phyloP scores from a whole-genome alignment of 305 asterid species.

The Fraxinus floribunda region DNA sequence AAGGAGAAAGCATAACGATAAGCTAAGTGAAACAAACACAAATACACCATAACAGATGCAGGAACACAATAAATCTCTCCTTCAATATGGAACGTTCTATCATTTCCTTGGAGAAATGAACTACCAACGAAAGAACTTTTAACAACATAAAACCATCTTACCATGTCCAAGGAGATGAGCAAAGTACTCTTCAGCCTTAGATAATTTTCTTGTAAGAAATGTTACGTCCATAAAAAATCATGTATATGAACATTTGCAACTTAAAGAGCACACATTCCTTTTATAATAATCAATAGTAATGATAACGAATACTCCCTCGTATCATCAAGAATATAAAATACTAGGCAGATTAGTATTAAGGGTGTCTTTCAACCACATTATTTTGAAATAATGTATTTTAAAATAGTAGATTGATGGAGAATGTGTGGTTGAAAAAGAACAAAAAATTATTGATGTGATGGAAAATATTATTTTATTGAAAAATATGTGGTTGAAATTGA shows the following conservation, averaged over 20 bases:
- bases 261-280: background rate
- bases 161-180: constrained; percentile 94
- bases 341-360: background rate
- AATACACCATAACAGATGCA: constrained; percentile 10
- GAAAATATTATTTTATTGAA: too few relatives aligned
- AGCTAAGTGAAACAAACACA: background rate
- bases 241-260: constrained; percentile 84
- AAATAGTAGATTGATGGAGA: too few relatives aligned
- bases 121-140: background rate
- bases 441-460: too few relatives aligned
- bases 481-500: too few relatives aligned
- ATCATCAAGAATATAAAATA: background rate
- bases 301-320: background rate
- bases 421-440: too few relatives aligned
- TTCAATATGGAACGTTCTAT: background rate
- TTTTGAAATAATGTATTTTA: too few relatives aligned
- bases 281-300: background rate
- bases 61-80: constrained; percentile 6
- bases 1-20: background rate
- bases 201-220: constrained; percentile 73
- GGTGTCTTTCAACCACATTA: too few relatives aligned
- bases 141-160: constrained; percentile 34
- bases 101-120: background rate
- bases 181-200: constrained; percentile 79
- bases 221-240: constrained; percentile 79